Percentiles rank a stretch among this genome's conserved stretches.
Evolutionary conservation across 2,329 filamentous ascomycete species (phyloP).

Genomic region (Colletotrichum sp.): DNA sequence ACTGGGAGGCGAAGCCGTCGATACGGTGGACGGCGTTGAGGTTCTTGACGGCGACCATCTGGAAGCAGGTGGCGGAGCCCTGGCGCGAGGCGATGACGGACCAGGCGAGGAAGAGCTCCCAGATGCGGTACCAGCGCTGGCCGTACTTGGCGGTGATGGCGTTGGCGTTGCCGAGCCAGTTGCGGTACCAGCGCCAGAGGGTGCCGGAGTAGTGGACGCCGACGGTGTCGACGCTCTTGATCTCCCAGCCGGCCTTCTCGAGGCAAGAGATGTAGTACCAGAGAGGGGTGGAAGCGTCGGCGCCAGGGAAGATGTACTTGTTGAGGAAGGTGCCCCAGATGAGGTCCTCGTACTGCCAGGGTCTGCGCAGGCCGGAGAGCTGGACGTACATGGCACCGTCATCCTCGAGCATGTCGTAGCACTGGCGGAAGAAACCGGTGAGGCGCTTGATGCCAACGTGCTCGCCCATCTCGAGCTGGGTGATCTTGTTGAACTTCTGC

Average conservation of each 20-base stretch:
- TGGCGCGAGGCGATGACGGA: slow-evolving; percentile 85
- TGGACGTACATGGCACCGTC: slow-evolving; percentile 97
- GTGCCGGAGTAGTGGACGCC: slow-evolving; percentile 98
- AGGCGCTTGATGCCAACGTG: slow-evolving; percentile 96
- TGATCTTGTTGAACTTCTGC: slow-evolving; percentile 91
- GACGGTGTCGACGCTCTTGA: slow-evolving; percentile 91
- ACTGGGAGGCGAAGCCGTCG: slow-evolving; percentile 73
- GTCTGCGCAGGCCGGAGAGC: slow-evolving; percentile 90
- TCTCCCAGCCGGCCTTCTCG: slow-evolving; percentile 82
- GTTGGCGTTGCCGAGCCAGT: slow-evolving; percentile 94
- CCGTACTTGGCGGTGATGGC: slow-evolving; percentile 97
- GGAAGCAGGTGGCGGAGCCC: slow-evolving; percentile 83
- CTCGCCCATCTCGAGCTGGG: slow-evolving; percentile 97
- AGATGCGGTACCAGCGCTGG: slow-evolving; percentile 93
- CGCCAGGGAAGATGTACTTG: slow-evolving; percentile 98
- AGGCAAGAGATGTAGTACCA: slow-evolving; percentile 85
- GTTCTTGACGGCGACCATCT: slow-evolving; percentile 88
- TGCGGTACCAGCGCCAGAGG: slow-evolving; percentile 97
- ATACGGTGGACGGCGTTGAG: slow-evolving; percentile 85
- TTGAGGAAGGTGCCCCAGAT: slow-evolving; percentile 99
- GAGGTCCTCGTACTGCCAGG: slow-evolving; percentile 97
- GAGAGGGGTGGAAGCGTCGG: slow-evolving; percentile 92
- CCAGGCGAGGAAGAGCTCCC: slow-evolving; percentile 90
- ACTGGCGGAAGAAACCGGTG: slow-evolving; percentile 78
- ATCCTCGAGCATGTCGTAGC: slow-evolving; percentile 94